Evolutionary conservation across 306 rosid species (phyloP).

Genomic region (Glycine latifolia): DNA sequence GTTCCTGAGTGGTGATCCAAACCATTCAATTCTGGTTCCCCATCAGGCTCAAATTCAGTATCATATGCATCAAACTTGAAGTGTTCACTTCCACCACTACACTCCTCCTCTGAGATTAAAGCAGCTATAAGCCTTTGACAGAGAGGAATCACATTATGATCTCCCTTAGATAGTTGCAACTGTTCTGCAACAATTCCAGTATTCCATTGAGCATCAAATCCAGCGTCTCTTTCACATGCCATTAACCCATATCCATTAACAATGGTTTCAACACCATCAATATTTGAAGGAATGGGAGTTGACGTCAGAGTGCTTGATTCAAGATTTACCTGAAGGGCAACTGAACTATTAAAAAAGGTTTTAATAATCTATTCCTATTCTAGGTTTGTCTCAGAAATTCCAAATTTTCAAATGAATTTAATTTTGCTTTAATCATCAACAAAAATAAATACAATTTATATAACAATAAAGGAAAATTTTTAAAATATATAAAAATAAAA

Average conservation of each 20-base stretch:
- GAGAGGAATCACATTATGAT: constrained; percentile 70
- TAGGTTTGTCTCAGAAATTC: constrained; percentile 33
- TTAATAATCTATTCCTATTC: constrained; percentile 20
- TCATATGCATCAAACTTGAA: constrained; percentile 63
- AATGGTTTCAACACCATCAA: constrained; percentile 56
- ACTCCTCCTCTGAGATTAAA: constrained; percentile 86
- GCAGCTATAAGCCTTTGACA: constrained; percentile 92
- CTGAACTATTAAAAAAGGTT: constrained; percentile 37
- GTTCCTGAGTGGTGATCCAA: constrained; percentile 57
- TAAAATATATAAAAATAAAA: constrained; percentile 3
- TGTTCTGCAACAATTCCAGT: constrained; percentile 58
- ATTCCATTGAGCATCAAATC: constrained; percentile 46
- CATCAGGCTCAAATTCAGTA: constrained; percentile 71
- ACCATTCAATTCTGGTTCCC: constrained; percentile 64
- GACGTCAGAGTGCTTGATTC: constrained; percentile 56
- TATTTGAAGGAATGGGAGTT: constrained; percentile 56
- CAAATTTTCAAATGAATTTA: constrained; percentile 18
- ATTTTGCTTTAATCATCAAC: constrained; percentile 29
- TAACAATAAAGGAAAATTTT: neutral
- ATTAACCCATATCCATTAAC: constrained; percentile 61
- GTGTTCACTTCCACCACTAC: constrained; percentile 68
- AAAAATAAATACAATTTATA: neutral
- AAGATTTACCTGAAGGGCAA: constrained; percentile 67
- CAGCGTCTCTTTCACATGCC: constrained; percentile 55
- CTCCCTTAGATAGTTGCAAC: constrained; percentile 58